Evolutionary conservation across 2,329 filamentous ascomycete species (phyloP).

Genomic region (Hypoxylon sp.): DNA sequence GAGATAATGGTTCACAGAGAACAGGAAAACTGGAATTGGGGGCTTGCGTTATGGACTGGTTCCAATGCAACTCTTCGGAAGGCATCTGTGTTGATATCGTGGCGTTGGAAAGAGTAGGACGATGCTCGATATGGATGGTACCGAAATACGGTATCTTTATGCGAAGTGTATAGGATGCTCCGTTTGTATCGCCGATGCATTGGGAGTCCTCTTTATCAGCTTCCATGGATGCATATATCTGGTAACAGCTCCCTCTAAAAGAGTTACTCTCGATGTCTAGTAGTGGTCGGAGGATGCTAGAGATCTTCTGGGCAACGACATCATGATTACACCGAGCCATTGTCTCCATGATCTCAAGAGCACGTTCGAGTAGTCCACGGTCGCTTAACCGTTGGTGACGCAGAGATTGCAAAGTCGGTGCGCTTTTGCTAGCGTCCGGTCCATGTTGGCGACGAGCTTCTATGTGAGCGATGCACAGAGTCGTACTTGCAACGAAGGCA

Average conservation of each 20-base stretch:
- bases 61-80: neutral
- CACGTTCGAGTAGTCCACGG: conserved; percentile 59
- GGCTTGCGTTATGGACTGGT: neutral
- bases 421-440: conserved; percentile 15
- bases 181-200: conserved; percentile 40
- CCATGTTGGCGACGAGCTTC: conserved; percentile 48
- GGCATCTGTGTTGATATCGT: conserved; percentile 1
- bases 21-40: neutral
- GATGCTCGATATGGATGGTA: conserved; percentile 55
- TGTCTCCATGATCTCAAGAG: conserved; percentile 54
- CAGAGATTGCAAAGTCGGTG: conserved; percentile 52
- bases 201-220: conserved; percentile 47
- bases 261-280: conserved; percentile 57
- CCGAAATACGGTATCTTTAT: conserved; percentile 63
- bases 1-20: neutral
- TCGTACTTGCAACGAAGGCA: conserved; percentile 57
- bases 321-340: conserved; percentile 49
- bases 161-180: conserved; percentile 47
- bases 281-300: conserved; percentile 54
- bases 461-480: conserved; percentile 61
- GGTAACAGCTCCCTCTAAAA: conserved; percentile 21
- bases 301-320: conserved; percentile 52
- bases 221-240: conserved; percentile 26
- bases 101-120: conserved; percentile 16
- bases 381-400: conserved; percentile 60